These are phyloP conservation scores for Dalechampia spathulata DNA, from an alignment of 441 rosid species.

Conservation along the genomic window DNA sequence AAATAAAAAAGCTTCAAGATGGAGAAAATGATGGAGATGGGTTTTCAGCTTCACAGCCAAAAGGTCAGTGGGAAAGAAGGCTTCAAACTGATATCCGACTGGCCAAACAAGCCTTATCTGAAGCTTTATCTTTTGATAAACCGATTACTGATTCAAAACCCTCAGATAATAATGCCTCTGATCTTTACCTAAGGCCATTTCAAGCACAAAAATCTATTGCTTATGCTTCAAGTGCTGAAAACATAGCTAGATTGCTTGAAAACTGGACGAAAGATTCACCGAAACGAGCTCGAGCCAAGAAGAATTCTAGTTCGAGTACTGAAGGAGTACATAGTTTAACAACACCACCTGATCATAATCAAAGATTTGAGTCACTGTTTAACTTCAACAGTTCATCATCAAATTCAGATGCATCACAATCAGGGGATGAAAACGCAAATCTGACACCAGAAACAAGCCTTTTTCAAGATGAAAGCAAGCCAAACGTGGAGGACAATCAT, in stretches of 20 bases:
- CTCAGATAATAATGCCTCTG: too few relatives aligned
- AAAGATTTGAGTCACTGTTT: constrained; percentile 39
- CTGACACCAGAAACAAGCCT: constrained; percentile 35
- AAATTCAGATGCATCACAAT: constrained; percentile 40
- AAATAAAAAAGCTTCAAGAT: constrained; percentile 53
- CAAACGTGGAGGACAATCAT: constrained; percentile 18
- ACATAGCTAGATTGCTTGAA: constrained; percentile 68
- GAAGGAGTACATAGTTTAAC: too few relatives aligned
- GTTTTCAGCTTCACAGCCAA: constrained; percentile 31
- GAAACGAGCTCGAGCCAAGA: too few relatives aligned
- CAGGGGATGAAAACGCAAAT: constrained; percentile 5
- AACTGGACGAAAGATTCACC: constrained; percentile 46
- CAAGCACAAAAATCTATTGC: constrained; percentile 14
- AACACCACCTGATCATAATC: constrained; percentile 19
- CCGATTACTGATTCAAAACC: neutral
- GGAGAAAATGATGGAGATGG: constrained; percentile 5
- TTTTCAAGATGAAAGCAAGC: constrained; percentile 51
- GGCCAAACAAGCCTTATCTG: constrained; percentile 65
- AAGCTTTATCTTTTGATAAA: constrained; percentile 64
- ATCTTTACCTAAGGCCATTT: neutral
- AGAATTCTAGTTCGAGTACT: too few relatives aligned
- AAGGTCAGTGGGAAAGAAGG: constrained; percentile 90
- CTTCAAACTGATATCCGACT: constrained; percentile 79
- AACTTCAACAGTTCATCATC: constrained; percentile 48
- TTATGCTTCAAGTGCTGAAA: constrained; percentile 75